A percentile compares a stretch with the other conserved stretches of the same genome.
Evolutionary conservation across 139 green algal species (phyloP).

Genomic region (Pleodorina starrii): DNA sequence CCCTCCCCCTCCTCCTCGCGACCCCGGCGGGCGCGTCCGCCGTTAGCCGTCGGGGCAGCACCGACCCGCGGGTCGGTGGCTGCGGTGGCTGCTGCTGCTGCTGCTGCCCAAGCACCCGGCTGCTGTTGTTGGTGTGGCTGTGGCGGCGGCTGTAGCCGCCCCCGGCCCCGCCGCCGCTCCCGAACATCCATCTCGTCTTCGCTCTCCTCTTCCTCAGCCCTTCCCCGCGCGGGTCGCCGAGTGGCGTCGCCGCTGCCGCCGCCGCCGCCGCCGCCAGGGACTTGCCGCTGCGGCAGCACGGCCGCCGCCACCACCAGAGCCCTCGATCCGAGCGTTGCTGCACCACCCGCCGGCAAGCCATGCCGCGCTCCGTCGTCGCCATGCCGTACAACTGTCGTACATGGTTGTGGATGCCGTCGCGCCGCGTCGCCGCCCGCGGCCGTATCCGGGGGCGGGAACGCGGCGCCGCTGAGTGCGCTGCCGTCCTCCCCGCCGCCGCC

Average conservation of each 20-base stretch:
- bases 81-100: neutral
- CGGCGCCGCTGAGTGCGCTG: slow-evolving; percentile 28
- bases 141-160: neutral
- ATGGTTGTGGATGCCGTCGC: neutral
- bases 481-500: slow-evolving; percentile 4
- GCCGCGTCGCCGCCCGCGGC: neutral
- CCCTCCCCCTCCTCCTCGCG: neutral
- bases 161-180: neutral
- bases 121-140: neutral
- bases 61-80: neutral
- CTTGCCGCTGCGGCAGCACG: too few relatives aligned
- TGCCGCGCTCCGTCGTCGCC: too few relatives aligned
- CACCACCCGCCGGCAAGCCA: neutral
- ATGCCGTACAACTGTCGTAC: too few relatives aligned
- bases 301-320: neutral
- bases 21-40: too few relatives aligned
- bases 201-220: slow-evolving; percentile 1
- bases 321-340: neutral
- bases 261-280: neutral
- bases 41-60: neutral
- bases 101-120: neutral
- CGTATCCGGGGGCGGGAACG: neutral
- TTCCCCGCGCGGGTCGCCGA: neutral
- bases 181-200: slow-evolving; percentile 30
- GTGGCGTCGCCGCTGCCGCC: neutral